Base-by-base conservation (phyloP, 129 eudicot genomes). In the Apium graveolens region DNA sequence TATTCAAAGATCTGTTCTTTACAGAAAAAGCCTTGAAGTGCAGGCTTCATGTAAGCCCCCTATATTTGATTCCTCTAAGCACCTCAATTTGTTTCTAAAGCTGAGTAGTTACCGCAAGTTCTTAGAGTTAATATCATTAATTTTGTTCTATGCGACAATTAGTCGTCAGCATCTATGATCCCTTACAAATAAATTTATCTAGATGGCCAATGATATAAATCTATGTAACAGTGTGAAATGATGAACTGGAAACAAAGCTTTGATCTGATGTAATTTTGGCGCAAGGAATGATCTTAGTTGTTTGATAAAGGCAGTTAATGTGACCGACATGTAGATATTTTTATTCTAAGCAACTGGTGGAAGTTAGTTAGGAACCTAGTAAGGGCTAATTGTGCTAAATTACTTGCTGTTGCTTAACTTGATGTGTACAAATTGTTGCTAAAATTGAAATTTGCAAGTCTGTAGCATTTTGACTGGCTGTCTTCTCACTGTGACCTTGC, bases 1-100 rank as follows among this genome's bases (percentile, higher is more conserved):
- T 49, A 82, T 78, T 11, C 70, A 63, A 81, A 83, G 83, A 82
- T 65, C 65, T 69, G 37, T 26, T 70, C 53, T 18, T 79, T 42
- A 41, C 35, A 83, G 69, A 69, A 91, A 81, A 78, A 75, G 73
- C 80, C 78, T 76, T 46, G 79, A 65, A 44, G 76, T 90, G 42
- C 75, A 73, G 43, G 88, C 93, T 81, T 87, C 93, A 81, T 94
- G 98, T 94, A 88, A 91, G 76, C n/a, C 53, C 38, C 72, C 83
- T 3, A 35, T 29, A 44, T 57, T 29, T 35, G 31, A 6, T 74
- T 78, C 21, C 37, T 1, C 3, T 44, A 5, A 74, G 20, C 34
- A 18, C 20, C 46, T 74, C 32, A 27, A 16, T 31, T 74, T 74
- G 57, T 11, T 13, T 43, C 32, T 46, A 26, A 74, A 26, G 16